Conservation (phyloP, 805 yeast species). For the Sugiyamaella lignohabitans region DNA sequence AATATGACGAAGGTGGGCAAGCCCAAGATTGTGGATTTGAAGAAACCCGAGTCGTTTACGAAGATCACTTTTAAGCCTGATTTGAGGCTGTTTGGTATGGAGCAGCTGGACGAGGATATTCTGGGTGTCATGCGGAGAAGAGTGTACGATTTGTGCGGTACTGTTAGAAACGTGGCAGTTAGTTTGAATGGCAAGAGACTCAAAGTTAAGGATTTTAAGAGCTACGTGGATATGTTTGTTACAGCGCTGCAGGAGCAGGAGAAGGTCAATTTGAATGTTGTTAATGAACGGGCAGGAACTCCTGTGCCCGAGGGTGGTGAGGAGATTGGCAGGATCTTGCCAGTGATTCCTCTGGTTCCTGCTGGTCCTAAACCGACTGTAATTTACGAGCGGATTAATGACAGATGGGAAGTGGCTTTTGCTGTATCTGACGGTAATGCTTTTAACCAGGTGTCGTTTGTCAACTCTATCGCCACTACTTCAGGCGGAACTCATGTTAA, state of each 20-base stretch:
- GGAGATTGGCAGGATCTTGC: constrained; percentile 6
- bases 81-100: constrained; percentile 77
- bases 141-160: constrained; percentile 92
- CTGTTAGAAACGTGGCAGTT: constrained; percentile 76
- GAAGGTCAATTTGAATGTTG: constrained; percentile 27
- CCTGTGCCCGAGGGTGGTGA: constrained; percentile 9
- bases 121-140: constrained; percentile 83
- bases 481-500: constrained; percentile 95
- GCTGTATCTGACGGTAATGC: constrained; percentile 76
- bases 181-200: constrained; percentile 68
- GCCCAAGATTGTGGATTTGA: constrained; percentile 60
- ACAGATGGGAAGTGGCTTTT: constrained; percentile 95
- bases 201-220: constrained; percentile 68
- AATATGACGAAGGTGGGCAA: constrained; percentile 77
- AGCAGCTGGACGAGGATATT: constrained; percentile 71
- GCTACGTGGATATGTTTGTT: constrained; percentile 83
- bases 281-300: background rate
- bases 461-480: constrained; percentile 95
- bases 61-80: constrained; percentile 87
- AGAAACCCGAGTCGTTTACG: constrained; percentile 70
- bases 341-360: too few relatives aligned
- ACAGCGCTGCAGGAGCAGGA: constrained; percentile 53
- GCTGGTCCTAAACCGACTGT: constrained; percentile 48
- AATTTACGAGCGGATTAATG: constrained; percentile 73
- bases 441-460: constrained; percentile 93